These are phyloP conservation scores for Calonectria pseudoreteaudii DNA, from an alignment of 2,329 filamentous ascomycete genomes.

Conservation along the genomic window DNA sequence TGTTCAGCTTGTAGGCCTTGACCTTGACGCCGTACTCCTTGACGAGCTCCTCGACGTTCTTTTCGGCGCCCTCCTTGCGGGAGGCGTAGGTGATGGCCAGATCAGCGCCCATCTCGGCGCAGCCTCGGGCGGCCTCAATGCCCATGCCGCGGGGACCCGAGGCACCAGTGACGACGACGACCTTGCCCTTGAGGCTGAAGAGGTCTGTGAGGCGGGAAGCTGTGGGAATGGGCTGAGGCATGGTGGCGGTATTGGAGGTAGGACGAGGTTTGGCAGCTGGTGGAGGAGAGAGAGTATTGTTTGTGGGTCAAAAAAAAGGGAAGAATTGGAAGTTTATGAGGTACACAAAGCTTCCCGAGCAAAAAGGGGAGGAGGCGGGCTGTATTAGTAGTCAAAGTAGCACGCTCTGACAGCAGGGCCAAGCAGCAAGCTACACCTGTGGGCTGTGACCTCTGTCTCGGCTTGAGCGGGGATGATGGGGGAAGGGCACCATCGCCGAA, in stretches of 20 bases:
- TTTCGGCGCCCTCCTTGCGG: slow-evolving; percentile 74
- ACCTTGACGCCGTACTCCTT: slow-evolving; percentile 76
- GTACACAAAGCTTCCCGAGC: background rate
- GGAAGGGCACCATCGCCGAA: background rate
- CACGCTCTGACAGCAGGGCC: background rate
- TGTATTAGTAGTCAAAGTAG: slow-evolving; percentile 3
- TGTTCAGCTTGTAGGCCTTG: slow-evolving; percentile 70
- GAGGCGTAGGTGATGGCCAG: slow-evolving; percentile 80
- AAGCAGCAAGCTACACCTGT: background rate
- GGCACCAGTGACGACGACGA: slow-evolving; percentile 77
- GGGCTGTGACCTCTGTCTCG: background rate
- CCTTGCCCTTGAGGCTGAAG: slow-evolving; percentile 79
- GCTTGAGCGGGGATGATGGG: slow-evolving; percentile 11
- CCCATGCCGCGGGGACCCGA: slow-evolving; percentile 79
- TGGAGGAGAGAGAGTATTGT: background rate
- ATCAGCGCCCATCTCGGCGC: slow-evolving; percentile 78
- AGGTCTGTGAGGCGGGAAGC: slow-evolving; percentile 71
- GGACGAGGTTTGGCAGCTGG: background rate
- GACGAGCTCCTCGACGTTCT: slow-evolving; percentile 73
- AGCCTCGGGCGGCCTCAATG: slow-evolving; percentile 75
- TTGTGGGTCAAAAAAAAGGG: background rate
- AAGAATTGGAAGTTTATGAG: background rate
- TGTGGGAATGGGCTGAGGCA: slow-evolving; percentile 70
- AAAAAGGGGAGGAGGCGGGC: background rate
- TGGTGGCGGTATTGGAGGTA: slow-evolving; percentile 41